Evolutionary conservation across 2,329 filamentous ascomycete species (phyloP).

Genomic region (Diaporthe caulivora): DNA sequence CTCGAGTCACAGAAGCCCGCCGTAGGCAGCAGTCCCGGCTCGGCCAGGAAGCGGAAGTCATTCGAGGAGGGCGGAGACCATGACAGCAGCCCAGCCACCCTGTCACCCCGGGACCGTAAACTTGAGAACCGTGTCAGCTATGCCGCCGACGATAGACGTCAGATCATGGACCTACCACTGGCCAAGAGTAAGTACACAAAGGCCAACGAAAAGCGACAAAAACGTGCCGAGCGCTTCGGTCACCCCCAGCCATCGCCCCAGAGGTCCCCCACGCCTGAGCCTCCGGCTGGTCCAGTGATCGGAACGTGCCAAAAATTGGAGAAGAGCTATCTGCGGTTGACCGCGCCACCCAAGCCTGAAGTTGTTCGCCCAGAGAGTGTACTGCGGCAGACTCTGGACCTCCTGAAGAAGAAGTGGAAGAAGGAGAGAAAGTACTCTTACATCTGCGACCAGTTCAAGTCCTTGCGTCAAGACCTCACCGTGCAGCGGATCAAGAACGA

Average conservation of each 20-base stretch:
- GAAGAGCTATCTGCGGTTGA: slow-evolving; percentile 95
- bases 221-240: slow-evolving; percentile 77
- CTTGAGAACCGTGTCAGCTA: slow-evolving; percentile 84
- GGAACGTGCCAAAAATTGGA: slow-evolving; percentile 88
- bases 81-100: slow-evolving; percentile 56
- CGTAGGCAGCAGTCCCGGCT: slow-evolving; percentile 38
- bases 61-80: slow-evolving; percentile 70
- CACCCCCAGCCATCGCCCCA: slow-evolving; percentile 68
- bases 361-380: slow-evolving; percentile 87
- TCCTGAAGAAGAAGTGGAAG: slow-evolving; percentile 95
- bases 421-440: slow-evolving; percentile 95
- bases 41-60: slow-evolving; percentile 84
- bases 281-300: slow-evolving; percentile 79
- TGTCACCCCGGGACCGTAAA: slow-evolving; percentile 76
- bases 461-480: slow-evolving; percentile 95
- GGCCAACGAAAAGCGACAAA: slow-evolving; percentile 87
- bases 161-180: slow-evolving; percentile 55
- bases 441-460: slow-evolving; percentile 99
- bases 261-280: slow-evolving; percentile 68
- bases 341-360: slow-evolving; percentile 87
- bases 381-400: slow-evolving; percentile 85
- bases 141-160: slow-evolving; percentile 60
- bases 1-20: slow-evolving; percentile 38
- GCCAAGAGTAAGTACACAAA: slow-evolving; percentile 87
- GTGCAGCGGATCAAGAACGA: slow-evolving; percentile 97